These are phyloP conservation scores for Penicillium sp. DNA, from an alignment of 2,329 filamentous ascomycete genomes.

Conservation along the genomic window DNA sequence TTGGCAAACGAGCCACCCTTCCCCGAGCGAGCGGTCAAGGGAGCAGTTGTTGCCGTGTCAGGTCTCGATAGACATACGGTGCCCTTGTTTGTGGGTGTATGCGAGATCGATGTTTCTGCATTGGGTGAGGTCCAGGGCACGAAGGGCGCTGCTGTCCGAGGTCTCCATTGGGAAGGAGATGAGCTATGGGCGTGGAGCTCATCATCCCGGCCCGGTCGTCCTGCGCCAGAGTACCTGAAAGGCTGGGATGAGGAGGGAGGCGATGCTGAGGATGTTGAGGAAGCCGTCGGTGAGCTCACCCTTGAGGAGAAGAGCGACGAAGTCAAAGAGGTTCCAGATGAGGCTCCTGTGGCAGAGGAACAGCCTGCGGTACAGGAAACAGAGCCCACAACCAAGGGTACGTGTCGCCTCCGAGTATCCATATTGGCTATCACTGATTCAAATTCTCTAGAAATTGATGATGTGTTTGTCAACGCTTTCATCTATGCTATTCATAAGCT, in stretches of 20 bases:
- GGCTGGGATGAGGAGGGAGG: conserved; percentile 49
- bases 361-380: conserved; percentile 45
- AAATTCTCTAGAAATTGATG: conserved; percentile 62
- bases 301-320: conserved; percentile 34
- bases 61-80: conserved; percentile 62
- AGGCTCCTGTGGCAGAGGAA: conserved; percentile 38
- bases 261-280: conserved; percentile 38
- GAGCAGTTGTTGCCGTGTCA: conserved; percentile 64
- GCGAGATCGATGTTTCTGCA: conserved; percentile 62
- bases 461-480: conserved; percentile 65
- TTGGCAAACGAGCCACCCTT: conserved; percentile 67
- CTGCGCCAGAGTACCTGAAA: conserved; percentile 56
- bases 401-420: neutral
- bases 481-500: conserved; percentile 63
- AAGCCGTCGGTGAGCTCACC: conserved; percentile 45
- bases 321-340: conserved; percentile 20
- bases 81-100: conserved; percentile 65
- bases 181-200: conserved; percentile 68
- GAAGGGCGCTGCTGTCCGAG: conserved; percentile 66
- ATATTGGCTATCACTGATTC: conserved; percentile 12
- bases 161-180: conserved; percentile 68
- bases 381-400: conserved; percentile 61
- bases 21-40: conserved; percentile 59
- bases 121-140: conserved; percentile 59
- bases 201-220: conserved; percentile 54